A percentile compares a stretch with the other conserved stretches of the same genome.
These are phyloP conservation scores for Aspergillaceae sp. DNA, from an alignment of 2,329 filamentous ascomycete genomes.

Conservation along the genomic window DNA sequence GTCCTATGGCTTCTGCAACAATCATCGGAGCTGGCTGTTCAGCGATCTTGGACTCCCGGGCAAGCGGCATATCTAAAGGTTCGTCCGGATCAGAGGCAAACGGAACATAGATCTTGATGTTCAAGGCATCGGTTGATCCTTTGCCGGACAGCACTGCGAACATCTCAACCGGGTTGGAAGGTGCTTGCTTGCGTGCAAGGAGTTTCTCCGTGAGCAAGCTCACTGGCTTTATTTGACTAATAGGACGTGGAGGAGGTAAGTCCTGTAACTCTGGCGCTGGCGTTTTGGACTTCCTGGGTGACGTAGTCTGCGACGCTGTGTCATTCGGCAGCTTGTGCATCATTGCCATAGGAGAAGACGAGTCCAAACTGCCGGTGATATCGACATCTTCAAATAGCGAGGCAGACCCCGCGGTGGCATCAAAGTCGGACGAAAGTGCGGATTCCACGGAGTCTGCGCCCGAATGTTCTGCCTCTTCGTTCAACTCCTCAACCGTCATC, in stretches of 20 bases:
- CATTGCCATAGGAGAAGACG: conserved; percentile 42
- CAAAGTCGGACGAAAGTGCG: conserved; percentile 47
- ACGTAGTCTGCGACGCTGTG: conserved; percentile 30
- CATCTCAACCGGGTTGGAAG: conserved; percentile 53
- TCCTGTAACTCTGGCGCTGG: conserved; percentile 45
- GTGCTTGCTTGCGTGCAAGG: conserved; percentile 47
- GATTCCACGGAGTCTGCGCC: conserved; percentile 41
- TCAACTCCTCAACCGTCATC: conserved; percentile 23
- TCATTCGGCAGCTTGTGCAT: conserved; percentile 32
- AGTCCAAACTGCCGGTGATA: conserved; percentile 35
- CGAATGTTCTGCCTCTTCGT: conserved; percentile 40
- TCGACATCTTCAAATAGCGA: conserved; percentile 49
- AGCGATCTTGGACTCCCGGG: conserved; percentile 47
- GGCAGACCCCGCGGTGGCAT: conserved; percentile 46
- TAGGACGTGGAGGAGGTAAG: conserved; percentile 52
- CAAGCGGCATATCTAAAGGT: conserved; percentile 51
- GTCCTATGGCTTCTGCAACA: conserved; percentile 55
- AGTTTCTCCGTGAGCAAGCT: conserved; percentile 52
- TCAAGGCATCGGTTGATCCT: conserved; percentile 52
- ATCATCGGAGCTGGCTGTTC: conserved; percentile 41
- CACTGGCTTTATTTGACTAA: conserved; percentile 49
- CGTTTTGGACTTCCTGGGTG: conserved; percentile 45
- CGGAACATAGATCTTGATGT: conserved; percentile 56
- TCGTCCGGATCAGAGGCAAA: conserved; percentile 49
- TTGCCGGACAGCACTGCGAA: conserved; percentile 54